These are phyloP conservation scores for Aspergillus neoniger DNA, from an alignment of 2,329 filamentous ascomycete species.

Conservation along the genomic window DNA sequence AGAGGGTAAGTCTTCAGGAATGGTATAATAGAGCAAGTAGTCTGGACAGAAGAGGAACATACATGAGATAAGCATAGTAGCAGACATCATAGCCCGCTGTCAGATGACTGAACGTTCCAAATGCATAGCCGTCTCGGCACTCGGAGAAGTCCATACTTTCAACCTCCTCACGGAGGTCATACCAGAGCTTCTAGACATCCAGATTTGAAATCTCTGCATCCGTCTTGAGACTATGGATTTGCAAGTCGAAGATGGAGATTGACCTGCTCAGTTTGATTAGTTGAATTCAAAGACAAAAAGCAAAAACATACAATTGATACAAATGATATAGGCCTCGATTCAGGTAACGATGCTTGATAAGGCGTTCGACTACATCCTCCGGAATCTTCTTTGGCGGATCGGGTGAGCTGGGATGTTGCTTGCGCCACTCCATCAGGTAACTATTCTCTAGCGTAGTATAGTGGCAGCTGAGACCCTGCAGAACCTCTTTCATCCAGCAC, in stretches of 20 bases:
- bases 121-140: conserved; percentile 66
- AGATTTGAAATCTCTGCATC: conserved; percentile 79
- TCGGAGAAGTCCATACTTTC: conserved; percentile 59
- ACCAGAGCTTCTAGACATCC: conserved; percentile 71
- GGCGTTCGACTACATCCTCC: conserved; percentile 42
- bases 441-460: neutral
- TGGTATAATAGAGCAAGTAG: neutral
- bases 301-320: neutral
- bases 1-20: neutral
- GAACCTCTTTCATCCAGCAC: neutral
- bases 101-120: conserved; percentile 57
- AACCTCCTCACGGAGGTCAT: conserved; percentile 66
- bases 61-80: conserved; percentile 68
- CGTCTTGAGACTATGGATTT: neutral
- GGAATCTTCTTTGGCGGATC: neutral
- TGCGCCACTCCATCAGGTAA: neutral
- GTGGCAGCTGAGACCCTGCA: neutral
- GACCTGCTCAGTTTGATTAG: neutral
- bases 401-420: neutral
- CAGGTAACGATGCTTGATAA: conserved; percentile 70
- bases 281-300: neutral
- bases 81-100: conserved; percentile 84
- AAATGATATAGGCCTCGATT: conserved; percentile 4
- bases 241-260: neutral
- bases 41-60: neutral